phyloP scores from a whole-genome alignment of 163 green algal species.

The Scenedesmus sp. region DNA sequence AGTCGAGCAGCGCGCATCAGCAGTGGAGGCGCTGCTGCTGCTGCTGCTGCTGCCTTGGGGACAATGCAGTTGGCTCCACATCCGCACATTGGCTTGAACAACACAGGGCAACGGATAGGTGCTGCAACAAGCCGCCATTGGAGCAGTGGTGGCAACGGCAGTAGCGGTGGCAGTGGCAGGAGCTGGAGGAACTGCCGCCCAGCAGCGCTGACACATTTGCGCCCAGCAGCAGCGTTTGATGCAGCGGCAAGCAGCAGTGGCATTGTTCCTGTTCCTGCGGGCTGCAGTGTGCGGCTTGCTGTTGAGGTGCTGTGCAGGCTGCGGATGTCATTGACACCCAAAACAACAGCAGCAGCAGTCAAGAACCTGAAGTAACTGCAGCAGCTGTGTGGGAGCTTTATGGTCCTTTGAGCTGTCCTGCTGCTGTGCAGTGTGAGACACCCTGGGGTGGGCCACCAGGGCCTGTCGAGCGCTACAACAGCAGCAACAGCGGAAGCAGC shows the following conservation, averaged over 20 bases:
- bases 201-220: not conserved
- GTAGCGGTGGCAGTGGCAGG: not conserved
- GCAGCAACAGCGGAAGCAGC: not conserved
- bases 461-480: not conserved
- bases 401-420: not conserved
- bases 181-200: not conserved
- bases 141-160: not conserved
- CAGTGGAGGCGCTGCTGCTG: not conserved
- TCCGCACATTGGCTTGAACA: not conserved
- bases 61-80: not conserved
- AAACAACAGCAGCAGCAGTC: conserved; percentile 6
- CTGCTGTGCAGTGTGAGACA: not conserved
- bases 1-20: not conserved
- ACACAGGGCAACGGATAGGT: not conserved
- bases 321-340: no score
- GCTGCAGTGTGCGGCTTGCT: not conserved
- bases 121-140: not conserved
- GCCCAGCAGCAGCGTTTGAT: not conserved
- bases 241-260: not conserved
- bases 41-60: not conserved
- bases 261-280: not conserved
- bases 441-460: not conserved
- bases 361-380: not conserved
- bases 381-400: not conserved
- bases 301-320: not conserved